Evolutionary conservation across 2,329 filamentous ascomycete species (phyloP).

Genomic region (Cyphellophora europaea): DNA sequence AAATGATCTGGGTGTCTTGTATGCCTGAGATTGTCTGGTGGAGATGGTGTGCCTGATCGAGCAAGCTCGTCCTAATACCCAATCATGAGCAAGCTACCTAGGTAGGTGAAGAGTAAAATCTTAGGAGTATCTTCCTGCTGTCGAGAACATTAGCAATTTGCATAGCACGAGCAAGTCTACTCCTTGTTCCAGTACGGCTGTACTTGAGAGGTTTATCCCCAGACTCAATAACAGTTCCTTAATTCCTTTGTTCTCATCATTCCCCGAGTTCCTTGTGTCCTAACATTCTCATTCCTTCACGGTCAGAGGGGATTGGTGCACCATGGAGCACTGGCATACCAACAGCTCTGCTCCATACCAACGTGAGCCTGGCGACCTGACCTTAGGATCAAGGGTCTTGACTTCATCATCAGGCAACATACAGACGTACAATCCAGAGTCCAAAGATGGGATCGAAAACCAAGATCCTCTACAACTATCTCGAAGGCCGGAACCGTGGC

Average conservation of each 20-base stretch:
- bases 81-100: not conserved
- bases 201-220: slow-evolving; percentile 6
- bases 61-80: not conserved
- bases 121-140: not conserved
- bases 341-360: slow-evolving; percentile 31
- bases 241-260: slow-evolving; percentile 8
- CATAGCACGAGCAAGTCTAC: slow-evolving; percentile 9
- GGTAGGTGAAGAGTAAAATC: not conserved
- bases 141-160: slow-evolving; percentile 4
- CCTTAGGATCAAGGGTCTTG: slow-evolving; percentile 29
- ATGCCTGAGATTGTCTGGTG: slow-evolving; percentile 6
- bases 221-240: not conserved
- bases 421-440: slow-evolving; percentile 27
- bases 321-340: slow-evolving; percentile 6
- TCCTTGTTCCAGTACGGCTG: slow-evolving; percentile 1
- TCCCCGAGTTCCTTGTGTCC: slow-evolving; percentile 7
- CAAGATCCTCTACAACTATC: slow-evolving; percentile 7
- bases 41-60: not conserved
- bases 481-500: not conserved
- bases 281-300: slow-evolving; percentile 1
- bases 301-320: not conserved
- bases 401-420: slow-evolving; percentile 35
- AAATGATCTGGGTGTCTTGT: slow-evolving; percentile 16
- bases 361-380: slow-evolving; percentile 17
- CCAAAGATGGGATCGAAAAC: slow-evolving; percentile 19